A percentile compares a stretch with the other conserved stretches of the same genome.
phyloP scores from a whole-genome alignment of 768 basidiomycete genomes.

The Tricholomella constricta region DNA sequence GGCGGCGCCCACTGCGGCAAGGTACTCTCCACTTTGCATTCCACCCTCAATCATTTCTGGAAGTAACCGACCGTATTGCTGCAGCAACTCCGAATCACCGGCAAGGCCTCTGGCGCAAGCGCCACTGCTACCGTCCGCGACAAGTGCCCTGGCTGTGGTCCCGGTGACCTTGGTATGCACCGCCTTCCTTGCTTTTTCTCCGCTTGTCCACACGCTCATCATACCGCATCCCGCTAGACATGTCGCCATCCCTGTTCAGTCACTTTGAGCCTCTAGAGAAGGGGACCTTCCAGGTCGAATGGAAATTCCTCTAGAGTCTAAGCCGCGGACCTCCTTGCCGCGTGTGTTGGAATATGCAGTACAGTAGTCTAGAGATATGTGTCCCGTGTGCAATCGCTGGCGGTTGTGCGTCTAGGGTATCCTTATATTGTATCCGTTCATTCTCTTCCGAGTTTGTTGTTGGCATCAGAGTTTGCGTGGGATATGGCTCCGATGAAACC shows the following conservation, averaged over 20 bases:
- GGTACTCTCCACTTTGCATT: constrained; percentile 5
- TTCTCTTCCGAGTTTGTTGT: no score
- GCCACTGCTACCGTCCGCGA: constrained; percentile 24
- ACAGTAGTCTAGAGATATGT: neutral
- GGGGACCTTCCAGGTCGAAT: constrained; percentile 16
- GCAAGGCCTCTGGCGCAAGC: constrained; percentile 12
- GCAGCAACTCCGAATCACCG: constrained; percentile 19
- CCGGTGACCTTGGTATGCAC: constrained; percentile 22
- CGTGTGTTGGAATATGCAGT: neutral
- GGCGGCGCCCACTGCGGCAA: constrained; percentile 22
- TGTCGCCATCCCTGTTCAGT: constrained; percentile 24
- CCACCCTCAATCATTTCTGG: neutral
- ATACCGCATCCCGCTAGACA: constrained; percentile 11
- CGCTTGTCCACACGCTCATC: neutral
- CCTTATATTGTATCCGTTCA: neutral
- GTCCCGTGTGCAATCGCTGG: no score
- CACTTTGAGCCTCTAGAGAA: constrained; percentile 19
- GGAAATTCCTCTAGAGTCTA: constrained; percentile 13
- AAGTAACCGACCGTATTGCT: neutral
- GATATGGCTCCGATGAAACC: no score
- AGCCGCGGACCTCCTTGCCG: no score
- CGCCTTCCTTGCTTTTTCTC: neutral
- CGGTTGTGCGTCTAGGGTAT: neutral
- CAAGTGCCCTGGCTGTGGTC: constrained; percentile 21
- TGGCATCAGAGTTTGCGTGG: no score